Percentiles rank a stretch among this genome's conserved stretches.
Evolutionary conservation across 805 yeast species (phyloP).

Genomic region (Lipomyces sp.): DNA sequence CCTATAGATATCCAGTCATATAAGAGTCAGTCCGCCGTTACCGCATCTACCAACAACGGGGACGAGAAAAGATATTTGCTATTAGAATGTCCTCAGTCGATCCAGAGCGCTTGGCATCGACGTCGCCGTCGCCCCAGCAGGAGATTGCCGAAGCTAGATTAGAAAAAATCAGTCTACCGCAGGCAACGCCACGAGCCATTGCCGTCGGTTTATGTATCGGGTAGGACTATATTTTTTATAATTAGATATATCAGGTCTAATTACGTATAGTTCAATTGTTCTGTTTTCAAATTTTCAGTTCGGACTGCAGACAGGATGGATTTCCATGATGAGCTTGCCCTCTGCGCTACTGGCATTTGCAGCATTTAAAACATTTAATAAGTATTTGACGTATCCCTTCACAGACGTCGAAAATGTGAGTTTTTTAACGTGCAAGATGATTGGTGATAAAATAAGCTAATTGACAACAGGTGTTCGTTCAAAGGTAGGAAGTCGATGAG

Average conservation of each 20-base stretch:
- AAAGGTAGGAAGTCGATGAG: constrained; percentile 23
- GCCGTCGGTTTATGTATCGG: constrained; percentile 84
- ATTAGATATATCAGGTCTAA: background rate
- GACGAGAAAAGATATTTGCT: background rate
- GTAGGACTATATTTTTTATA: constrained; percentile 14
- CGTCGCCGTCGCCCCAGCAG: background rate
- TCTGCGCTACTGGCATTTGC: constrained; percentile 89
- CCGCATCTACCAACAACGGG: background rate
- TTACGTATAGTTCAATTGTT: constrained; percentile 58
- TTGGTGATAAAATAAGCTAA: background rate
- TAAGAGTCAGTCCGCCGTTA: background rate
- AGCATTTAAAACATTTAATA: constrained; percentile 64
- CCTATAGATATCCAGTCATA: background rate
- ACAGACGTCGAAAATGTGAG: constrained; percentile 93
- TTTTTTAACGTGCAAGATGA: background rate
- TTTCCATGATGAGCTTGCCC: constrained; percentile 97
- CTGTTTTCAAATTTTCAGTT: constrained; percentile 91
- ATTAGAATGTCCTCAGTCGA: constrained; percentile 3
- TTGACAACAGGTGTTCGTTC: constrained; percentile 36
- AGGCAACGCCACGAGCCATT: constrained; percentile 70
- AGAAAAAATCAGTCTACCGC: constrained; percentile 45
- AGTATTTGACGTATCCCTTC: constrained; percentile 48
- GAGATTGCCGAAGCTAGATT: constrained; percentile 30
- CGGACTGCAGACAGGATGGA: constrained; percentile 98
- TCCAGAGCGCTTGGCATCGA: constrained; percentile 4